These are phyloP conservation scores for Trichosporon sp. DNA, from an alignment of 1,284 basidiomycete species.

Conservation along the genomic window DNA sequence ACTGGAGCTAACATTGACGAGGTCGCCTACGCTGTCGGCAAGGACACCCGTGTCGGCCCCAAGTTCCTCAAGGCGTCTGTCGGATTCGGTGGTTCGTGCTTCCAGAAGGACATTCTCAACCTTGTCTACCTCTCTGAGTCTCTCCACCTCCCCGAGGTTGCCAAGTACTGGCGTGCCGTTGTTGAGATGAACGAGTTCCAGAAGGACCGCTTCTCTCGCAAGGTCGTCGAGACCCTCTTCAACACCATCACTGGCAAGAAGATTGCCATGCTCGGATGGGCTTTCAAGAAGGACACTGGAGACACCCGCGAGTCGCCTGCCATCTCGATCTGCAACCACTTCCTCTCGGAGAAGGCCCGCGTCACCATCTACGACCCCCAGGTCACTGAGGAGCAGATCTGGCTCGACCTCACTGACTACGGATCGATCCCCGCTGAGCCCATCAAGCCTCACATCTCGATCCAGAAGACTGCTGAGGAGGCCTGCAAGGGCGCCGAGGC, in stretches of 20 bases:
- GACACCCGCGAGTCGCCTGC: conserved; percentile 97
- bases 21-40: conserved; percentile 89
- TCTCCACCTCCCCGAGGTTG: conserved; percentile 91
- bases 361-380: conserved; percentile 92
- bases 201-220: conserved; percentile 80
- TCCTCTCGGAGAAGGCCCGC: conserved; percentile 79
- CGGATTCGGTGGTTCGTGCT: conserved; percentile 96
- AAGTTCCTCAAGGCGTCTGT: conserved; percentile 81
- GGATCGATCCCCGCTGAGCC: conserved; percentile 41
- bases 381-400: conserved; percentile 54
- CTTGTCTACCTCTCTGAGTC: conserved; percentile 94
- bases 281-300: conserved; percentile 94
- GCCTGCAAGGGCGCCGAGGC: conserved; percentile 87
- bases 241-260: conserved; percentile 78
- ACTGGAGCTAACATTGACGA: conserved; percentile 99
- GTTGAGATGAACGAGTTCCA: conserved; percentile 96
- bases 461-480: conserved; percentile 69
- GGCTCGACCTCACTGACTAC: conserved; percentile 54
- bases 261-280: conserved; percentile 85
- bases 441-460: conserved; percentile 77
- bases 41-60: conserved; percentile 85
- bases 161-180: conserved; percentile 93
- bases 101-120: conserved; percentile 99
- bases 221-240: conserved; percentile 91
- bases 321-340: conserved; percentile 89